Evolutionary conservation across 805 yeast genomes (phyloP).

Genomic region (Yarrowia keelungensis): DNA sequence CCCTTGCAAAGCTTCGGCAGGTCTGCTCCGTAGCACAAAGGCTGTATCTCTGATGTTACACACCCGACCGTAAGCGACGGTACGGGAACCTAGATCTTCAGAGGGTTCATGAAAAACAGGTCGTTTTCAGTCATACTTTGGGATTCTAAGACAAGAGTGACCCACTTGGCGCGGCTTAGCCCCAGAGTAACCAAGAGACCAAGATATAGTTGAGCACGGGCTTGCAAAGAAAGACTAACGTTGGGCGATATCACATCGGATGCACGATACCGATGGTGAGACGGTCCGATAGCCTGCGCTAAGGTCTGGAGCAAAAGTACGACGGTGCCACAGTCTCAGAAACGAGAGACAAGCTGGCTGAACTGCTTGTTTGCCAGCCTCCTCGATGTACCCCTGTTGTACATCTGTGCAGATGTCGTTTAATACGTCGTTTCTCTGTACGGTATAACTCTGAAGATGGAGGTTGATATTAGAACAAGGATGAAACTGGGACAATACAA

Average conservation of each 20-base stretch:
- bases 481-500: no score
- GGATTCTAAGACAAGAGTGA: slow-evolving; percentile 14
- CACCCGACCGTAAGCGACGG: slow-evolving; percentile 5
- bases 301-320: not conserved
- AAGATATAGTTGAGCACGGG: slow-evolving; percentile 19
- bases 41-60: slow-evolving; percentile 7
- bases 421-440: slow-evolving; percentile 15
- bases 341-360: no score
- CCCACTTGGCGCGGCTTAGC: slow-evolving; percentile 18
- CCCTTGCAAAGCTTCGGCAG: not conserved
- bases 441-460: not conserved
- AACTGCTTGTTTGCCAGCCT: not conserved
- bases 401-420: slow-evolving; percentile 22
- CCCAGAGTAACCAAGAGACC: slow-evolving; percentile 9
- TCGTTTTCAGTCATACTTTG: not conserved
- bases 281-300: slow-evolving; percentile 19
- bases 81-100: slow-evolving; percentile 2
- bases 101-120: not conserved
- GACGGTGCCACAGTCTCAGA: no score
- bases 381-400: slow-evolving; percentile 21
- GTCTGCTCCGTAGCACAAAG: not conserved
- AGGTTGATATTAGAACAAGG: no score
- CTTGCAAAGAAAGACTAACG: not conserved
- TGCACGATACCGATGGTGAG: slow-evolving; percentile 6
- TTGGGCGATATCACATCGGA: not conserved